Evolutionary conservation across 306 rosid species (phyloP).

Genomic region (Quercus glauca): DNA sequence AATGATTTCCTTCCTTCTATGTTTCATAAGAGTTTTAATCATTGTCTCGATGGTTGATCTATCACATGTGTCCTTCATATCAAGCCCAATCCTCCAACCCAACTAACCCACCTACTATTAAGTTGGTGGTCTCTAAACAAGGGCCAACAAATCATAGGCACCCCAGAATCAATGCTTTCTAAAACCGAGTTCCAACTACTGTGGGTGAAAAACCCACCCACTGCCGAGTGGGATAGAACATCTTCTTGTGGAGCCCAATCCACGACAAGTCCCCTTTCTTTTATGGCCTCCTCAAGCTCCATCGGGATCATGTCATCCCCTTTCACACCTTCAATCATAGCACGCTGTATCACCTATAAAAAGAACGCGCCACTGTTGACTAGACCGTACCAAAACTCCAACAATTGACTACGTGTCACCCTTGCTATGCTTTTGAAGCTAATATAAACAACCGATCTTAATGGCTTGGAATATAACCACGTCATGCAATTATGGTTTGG

Average conservation of each 20-base stretch:
- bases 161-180: background rate
- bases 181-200: background rate
- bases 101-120: constrained; percentile 22
- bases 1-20: constrained; percentile 14
- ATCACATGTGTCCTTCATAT: constrained; percentile 40
- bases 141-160: constrained; percentile 32
- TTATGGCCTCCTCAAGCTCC: constrained; percentile 8
- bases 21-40: constrained; percentile 22
- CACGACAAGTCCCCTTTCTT: constrained; percentile 17
- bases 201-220: constrained; percentile 31
- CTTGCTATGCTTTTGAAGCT: constrained; percentile 38
- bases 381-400: constrained; percentile 48
- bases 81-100: constrained; percentile 33
- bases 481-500: constrained; percentile 25
- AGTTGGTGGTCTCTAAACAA: constrained; percentile 13
- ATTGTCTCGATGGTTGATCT: constrained; percentile 10
- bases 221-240: constrained; percentile 27
- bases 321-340: background rate
- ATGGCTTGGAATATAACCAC: constrained; percentile 41
- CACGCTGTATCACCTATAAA: constrained; percentile 36
- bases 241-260: constrained; percentile 36
- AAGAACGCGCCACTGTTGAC: constrained; percentile 28
- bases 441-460: constrained; percentile 28
- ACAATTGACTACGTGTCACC: background rate
- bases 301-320: background rate